Percentiles rank a stretch among this genome's conserved stretches.
Conservation (phyloP, 1,284 basidiomycete species). For the Ceratobasidium papillatum region DNA sequence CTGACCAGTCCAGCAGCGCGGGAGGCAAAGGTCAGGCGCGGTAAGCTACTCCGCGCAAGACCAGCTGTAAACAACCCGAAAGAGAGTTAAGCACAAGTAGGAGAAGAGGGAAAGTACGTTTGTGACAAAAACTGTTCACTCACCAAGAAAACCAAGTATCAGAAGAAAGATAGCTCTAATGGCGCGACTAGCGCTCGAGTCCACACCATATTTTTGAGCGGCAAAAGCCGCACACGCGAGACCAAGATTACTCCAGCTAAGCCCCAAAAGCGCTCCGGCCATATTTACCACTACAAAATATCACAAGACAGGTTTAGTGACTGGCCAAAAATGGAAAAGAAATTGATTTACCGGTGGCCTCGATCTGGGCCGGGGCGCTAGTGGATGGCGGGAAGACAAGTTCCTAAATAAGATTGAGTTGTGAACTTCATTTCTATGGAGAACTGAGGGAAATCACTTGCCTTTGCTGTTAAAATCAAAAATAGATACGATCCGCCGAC, state of each 20-base stretch:
- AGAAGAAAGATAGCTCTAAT: constrained; percentile 57
- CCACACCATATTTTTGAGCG: constrained; percentile 44
- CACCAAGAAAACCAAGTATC: constrained; percentile 57
- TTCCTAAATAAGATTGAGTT: constrained; percentile 47
- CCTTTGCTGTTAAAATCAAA: constrained; percentile 58
- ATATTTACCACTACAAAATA: constrained; percentile 56
- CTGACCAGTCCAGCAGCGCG: constrained; percentile 61
- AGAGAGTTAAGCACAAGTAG: background rate
- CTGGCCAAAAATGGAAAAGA: background rate
- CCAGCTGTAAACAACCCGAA: constrained; percentile 52
- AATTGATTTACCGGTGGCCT: constrained; percentile 47
- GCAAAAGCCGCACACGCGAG: constrained; percentile 53
- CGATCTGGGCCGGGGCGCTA: constrained; percentile 60
- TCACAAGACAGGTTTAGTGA: background rate
- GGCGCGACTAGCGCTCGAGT: constrained; percentile 51
- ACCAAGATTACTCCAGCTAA: constrained; percentile 59
- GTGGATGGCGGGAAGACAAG: constrained; percentile 61
- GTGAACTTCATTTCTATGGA: background rate
- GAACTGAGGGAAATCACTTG: background rate
- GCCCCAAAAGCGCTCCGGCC: constrained; percentile 57
- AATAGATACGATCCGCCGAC: constrained; percentile 58
- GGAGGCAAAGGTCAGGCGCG: constrained; percentile 58
- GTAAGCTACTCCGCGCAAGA: constrained; percentile 58
- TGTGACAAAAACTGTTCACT: constrained; percentile 40
- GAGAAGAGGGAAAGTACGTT: background rate